Evolutionary conservation across 306 rosid species (phyloP).

Genomic region (Quercus bicolor): DNA sequence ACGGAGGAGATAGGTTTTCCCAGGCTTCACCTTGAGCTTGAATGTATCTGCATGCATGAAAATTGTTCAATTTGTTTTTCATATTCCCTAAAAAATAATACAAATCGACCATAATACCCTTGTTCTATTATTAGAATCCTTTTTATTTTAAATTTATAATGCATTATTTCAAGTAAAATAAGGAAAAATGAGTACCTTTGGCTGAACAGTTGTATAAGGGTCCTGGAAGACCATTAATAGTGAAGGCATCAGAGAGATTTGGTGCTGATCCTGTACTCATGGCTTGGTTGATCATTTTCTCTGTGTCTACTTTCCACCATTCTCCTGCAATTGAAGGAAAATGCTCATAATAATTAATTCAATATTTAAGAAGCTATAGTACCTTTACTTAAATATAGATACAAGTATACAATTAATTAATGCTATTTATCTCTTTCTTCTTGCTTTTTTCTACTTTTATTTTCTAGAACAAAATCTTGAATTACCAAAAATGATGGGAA

Average conservation of each 20-base stretch:
- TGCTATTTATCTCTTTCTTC: no score
- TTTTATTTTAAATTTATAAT: no score
- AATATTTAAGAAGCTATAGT: not conserved
- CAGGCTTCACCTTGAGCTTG: constrained; percentile 64
- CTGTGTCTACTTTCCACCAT: constrained; percentile 84
- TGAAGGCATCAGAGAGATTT: constrained; percentile 65
- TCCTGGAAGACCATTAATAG: constrained; percentile 76
- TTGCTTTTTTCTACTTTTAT: no score
- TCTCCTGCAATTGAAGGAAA: constrained; percentile 49
- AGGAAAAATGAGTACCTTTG: constrained; percentile 30
- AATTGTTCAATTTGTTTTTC: not conserved
- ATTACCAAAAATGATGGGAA: constrained; percentile 61
- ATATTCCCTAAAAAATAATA: not conserved
- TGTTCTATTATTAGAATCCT: not conserved
- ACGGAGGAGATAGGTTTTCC: constrained; percentile 55
- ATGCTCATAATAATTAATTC: not conserved
- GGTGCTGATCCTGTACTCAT: constrained; percentile 57
- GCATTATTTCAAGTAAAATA: no score
- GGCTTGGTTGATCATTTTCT: constrained; percentile 60
- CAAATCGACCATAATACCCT: not conserved
- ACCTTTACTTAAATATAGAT: not conserved
- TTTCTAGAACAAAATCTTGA: not conserved
- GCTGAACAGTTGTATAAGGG: constrained; percentile 52
- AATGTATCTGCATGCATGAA: constrained; percentile 43
- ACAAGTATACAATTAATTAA: no score